phyloP scores from a whole-genome alignment of 768 basidiomycete species.

The Ramaria rubella region DNA sequence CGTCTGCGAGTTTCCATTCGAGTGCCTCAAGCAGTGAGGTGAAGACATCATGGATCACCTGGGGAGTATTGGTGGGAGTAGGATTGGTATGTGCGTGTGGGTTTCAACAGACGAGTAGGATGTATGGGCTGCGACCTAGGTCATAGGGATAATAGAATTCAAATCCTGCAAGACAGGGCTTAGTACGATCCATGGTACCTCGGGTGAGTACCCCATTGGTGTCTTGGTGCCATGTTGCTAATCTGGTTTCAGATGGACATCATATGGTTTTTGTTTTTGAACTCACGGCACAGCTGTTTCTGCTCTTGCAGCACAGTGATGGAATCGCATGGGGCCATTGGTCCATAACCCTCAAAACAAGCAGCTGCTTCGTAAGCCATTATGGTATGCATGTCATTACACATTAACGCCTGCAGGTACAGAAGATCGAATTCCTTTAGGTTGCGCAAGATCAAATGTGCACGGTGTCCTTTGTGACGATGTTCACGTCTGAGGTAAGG shows the following conservation, averaged over 20 bases:
- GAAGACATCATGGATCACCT: conserved; percentile 13
- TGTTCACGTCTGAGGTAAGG: conserved; percentile 6
- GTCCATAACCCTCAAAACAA: conserved; percentile 16
- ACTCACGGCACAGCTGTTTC: conserved; percentile 16
- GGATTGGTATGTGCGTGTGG: conserved; percentile 11
- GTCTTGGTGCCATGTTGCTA: conserved; percentile 18
- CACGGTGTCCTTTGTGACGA: not conserved
- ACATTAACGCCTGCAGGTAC: conserved; percentile 20
- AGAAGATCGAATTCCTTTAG: conserved; percentile 17
- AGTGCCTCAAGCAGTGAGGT: conserved; percentile 12
- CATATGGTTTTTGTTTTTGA: not conserved
- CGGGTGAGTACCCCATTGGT: conserved; percentile 13
- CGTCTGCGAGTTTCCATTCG: conserved; percentile 24
- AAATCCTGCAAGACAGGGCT: not conserved
- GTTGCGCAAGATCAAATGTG: too few relatives aligned
- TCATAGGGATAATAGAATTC: conserved; percentile 10
- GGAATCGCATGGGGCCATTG: conserved; percentile 16
- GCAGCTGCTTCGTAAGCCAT: conserved; percentile 5
- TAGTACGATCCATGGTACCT: conserved; percentile 4
- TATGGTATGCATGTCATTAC: conserved; percentile 2
- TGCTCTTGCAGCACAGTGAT: conserved; percentile 14
- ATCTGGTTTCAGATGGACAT: not conserved
- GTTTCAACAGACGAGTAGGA: conserved; percentile 12
- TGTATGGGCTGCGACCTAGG: conserved; percentile 4
- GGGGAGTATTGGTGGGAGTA: conserved; percentile 9